These are phyloP conservation scores for Penicillium concentricum DNA, from an alignment of 2,329 filamentous ascomycete genomes.

Conservation along the genomic window DNA sequence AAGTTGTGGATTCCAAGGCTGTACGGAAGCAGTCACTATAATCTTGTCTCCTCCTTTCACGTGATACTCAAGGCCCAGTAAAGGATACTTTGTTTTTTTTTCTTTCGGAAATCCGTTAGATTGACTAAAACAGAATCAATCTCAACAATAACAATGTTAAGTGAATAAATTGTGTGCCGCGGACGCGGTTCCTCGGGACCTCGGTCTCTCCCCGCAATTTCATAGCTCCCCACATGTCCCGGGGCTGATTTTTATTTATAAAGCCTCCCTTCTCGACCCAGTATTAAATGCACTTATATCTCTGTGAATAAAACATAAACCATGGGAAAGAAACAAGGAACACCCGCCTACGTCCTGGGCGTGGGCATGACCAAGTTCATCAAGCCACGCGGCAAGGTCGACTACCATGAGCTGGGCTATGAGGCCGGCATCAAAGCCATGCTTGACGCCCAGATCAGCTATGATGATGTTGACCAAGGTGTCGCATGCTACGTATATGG, in stretches of 20 bases:
- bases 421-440: slow-evolving; percentile 89
- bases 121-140: too few relatives aligned
- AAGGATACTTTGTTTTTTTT: background rate
- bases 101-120: background rate
- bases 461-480: slow-evolving; percentile 93
- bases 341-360: slow-evolving; percentile 81
- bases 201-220: slow-evolving; percentile 34
- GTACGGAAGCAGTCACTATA: too few relatives aligned
- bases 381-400: slow-evolving; percentile 89
- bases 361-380: slow-evolving; percentile 99
- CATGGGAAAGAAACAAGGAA: slow-evolving; percentile 53
- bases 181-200: slow-evolving; percentile 32
- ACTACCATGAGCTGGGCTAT: slow-evolving; percentile 92
- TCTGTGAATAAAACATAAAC: slow-evolving; percentile 21
- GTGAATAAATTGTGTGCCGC: slow-evolving; percentile 3
- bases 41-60: too few relatives aligned
- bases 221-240: slow-evolving; percentile 11
- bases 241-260: slow-evolving; percentile 2
- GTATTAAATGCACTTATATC: background rate
- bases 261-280: background rate
- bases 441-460: slow-evolving; percentile 75
- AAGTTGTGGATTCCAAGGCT: background rate
- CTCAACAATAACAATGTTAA: background rate
- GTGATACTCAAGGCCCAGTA: background rate
- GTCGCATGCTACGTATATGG: slow-evolving; percentile 98